Evolutionary conservation across 192 early-diverging fungal species (phyloP).

Genomic region (Chytriomyces confervae): DNA sequence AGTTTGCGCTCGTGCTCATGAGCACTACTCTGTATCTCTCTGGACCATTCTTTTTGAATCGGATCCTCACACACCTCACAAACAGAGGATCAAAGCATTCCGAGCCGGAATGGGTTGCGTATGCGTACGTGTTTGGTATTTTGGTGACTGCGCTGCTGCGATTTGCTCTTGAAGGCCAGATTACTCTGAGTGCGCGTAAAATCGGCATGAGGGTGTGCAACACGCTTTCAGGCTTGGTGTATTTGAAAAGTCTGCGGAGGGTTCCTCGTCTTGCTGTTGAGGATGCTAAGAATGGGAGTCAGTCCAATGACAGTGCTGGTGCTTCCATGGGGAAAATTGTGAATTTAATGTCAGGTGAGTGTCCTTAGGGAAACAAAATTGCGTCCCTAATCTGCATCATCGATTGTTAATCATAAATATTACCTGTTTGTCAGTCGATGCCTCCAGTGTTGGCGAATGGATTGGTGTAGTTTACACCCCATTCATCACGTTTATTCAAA

Average conservation of each 20-base stretch:
- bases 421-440: constrained; percentile 29
- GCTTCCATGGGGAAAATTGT: constrained; percentile 46
- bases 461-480: constrained; percentile 8
- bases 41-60: constrained; percentile 32
- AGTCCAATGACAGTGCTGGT: neutral
- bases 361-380: neutral
- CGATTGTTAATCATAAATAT: neutral
- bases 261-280: constrained; percentile 14
- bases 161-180: constrained; percentile 26
- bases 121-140: constrained; percentile 36
- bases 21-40: constrained; percentile 28
- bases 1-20: constrained; percentile 20
- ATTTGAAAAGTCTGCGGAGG: constrained; percentile 39
- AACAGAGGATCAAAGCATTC: neutral
- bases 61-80: constrained; percentile 27
- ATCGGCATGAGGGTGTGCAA: constrained; percentile 5
- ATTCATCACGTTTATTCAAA: constrained; percentile 39
- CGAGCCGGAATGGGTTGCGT: constrained; percentile 10
- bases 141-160: constrained; percentile 21
- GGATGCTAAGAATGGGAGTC: neutral
- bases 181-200: constrained; percentile 32
- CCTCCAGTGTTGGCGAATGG: constrained; percentile 30
- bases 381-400: neutral
- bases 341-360: constrained; percentile 38
- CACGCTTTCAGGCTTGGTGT: constrained; percentile 22